Percentiles rank a stretch among this genome's conserved stretches.
These are phyloP conservation scores for Bacidia gigantensis DNA, from an alignment of 495 filamentous ascomycete species.

Conservation along the genomic window DNA sequence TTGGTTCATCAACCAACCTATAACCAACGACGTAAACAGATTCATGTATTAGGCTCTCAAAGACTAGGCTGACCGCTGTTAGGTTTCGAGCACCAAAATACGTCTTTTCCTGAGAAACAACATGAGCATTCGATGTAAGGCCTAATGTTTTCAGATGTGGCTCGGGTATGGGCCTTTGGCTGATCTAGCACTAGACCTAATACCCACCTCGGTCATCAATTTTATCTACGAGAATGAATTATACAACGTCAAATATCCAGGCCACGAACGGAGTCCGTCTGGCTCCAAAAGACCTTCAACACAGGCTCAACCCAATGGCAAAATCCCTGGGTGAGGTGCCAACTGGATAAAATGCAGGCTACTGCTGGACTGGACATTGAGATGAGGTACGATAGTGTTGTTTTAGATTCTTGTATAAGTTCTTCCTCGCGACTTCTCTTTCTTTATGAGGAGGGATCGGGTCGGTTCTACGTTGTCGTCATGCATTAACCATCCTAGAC, in stretches of 20 bases:
- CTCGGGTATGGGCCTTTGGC: background rate
- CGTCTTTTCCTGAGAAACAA: slow-evolving; percentile 52
- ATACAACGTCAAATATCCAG: slow-evolving; percentile 2
- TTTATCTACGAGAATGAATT: slow-evolving; percentile 7
- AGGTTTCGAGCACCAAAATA: slow-evolving; percentile 43
- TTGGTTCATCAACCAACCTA: slow-evolving; percentile 11
- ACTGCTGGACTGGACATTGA: too few species aligned
- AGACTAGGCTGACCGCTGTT: background rate
- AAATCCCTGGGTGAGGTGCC: background rate
- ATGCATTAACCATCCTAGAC: too few species aligned
- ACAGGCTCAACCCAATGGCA: background rate
- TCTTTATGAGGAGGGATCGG: too few species aligned
- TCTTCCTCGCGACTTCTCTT: too few species aligned
- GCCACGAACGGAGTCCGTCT: slow-evolving; percentile 1
- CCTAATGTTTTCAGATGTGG: background rate
- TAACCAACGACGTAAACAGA: slow-evolving; percentile 13
- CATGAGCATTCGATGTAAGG: slow-evolving; percentile 36
- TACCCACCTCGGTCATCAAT: slow-evolving; percentile 6
- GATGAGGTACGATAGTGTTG: too few species aligned
- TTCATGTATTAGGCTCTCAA: background rate
- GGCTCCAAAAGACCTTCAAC: slow-evolving; percentile 1
- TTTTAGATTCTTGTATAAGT: too few species aligned
- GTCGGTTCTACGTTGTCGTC: too few species aligned
- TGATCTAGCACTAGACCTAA: slow-evolving; percentile 21
- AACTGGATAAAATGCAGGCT: background rate